These are phyloP conservation scores for Eucalyptus curtisii DNA, from an alignment of 345 rosid species.

Conservation along the genomic window DNA sequence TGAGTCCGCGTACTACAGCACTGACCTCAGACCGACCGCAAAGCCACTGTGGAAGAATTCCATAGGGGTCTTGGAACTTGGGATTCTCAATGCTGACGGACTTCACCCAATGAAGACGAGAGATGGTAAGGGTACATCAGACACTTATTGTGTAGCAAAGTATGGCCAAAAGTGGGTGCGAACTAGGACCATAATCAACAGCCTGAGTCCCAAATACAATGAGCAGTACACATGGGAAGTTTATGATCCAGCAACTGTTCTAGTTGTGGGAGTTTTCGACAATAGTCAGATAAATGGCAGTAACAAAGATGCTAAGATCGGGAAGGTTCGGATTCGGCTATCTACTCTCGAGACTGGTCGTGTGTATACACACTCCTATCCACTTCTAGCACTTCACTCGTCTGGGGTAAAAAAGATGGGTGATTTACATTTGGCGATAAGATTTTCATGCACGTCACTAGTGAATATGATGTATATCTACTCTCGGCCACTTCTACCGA, in stretches of 20 bases:
- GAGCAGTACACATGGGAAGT: slow-evolving; percentile 99
- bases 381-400: slow-evolving; percentile 64
- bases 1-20: slow-evolving; percentile 86
- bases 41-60: slow-evolving; percentile 69
- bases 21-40: slow-evolving; percentile 90
- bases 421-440: slow-evolving; percentile 76
- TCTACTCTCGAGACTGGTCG: slow-evolving; percentile 79
- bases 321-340: slow-evolving; percentile 73
- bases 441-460: slow-evolving; percentile 63
- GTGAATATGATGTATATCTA: slow-evolving; percentile 47
- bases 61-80: slow-evolving; percentile 76
- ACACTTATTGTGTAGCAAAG: slow-evolving; percentile 96
- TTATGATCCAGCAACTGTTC: slow-evolving; percentile 79
- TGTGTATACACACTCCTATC: slow-evolving; percentile 75
- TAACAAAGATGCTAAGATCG: slow-evolving; percentile 44
- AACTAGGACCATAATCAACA: slow-evolving; percentile 61
- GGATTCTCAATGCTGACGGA: slow-evolving; percentile 62
- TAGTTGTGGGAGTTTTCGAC: slow-evolving; percentile 83
- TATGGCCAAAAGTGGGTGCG: slow-evolving; percentile 96
- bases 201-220: slow-evolving; percentile 71
- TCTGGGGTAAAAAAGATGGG: slow-evolving; percentile 96
- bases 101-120: slow-evolving; percentile 61
- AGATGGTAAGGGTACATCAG: slow-evolving; percentile 68
- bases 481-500: slow-evolving; percentile 66
- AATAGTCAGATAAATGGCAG: slow-evolving; percentile 45